Percentiles rank a stretch among this genome's conserved stretches.
phyloP scores from a whole-genome alignment of 2,329 filamentous ascomycete species.

The Thielaviopsis musarum region DNA sequence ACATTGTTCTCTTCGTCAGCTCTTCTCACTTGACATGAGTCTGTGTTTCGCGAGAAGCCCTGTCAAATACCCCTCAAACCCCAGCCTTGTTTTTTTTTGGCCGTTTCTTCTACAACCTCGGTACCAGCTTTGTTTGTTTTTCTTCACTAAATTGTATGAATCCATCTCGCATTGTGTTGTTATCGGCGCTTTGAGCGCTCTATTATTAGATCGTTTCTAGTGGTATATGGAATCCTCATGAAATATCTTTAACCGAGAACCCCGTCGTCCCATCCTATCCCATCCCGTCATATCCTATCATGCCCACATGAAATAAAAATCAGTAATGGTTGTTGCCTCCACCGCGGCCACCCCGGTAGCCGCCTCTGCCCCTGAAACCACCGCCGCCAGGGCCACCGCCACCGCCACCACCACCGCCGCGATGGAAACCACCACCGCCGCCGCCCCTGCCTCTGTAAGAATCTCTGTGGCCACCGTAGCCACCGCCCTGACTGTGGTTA shows the following conservation, averaged over 20 bases:
- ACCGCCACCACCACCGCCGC: not conserved
- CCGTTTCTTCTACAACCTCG: not conserved
- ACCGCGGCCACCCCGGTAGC: slow-evolving; percentile 8
- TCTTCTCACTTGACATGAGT: too few relatives aligned
- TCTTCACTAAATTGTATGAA: too few relatives aligned
- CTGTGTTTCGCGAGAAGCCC: too few relatives aligned
- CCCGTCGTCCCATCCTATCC: not conserved
- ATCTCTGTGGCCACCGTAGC: slow-evolving; percentile 1
- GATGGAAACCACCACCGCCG: slow-evolving; percentile 3
- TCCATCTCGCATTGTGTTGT: not conserved
- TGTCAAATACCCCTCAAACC: not conserved
- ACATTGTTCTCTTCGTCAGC: not conserved
- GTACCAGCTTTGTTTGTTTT: not conserved
- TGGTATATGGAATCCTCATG: not conserved
- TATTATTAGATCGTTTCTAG: not conserved
- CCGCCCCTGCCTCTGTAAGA: slow-evolving; percentile 3
- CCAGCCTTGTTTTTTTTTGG: not conserved
- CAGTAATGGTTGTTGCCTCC: slow-evolving; percentile 7
- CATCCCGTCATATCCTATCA: not conserved
- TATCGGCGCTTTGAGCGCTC: not conserved
- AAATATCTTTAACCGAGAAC: not conserved
- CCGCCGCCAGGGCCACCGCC: not conserved
- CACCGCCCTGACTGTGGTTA: not conserved
- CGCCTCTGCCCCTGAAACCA: slow-evolving; percentile 3
- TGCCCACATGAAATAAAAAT: not conserved